Base-by-base conservation (phyloP, 1,284 basidiomycete genomes). In the Rhodotorula glutinis region DNA sequence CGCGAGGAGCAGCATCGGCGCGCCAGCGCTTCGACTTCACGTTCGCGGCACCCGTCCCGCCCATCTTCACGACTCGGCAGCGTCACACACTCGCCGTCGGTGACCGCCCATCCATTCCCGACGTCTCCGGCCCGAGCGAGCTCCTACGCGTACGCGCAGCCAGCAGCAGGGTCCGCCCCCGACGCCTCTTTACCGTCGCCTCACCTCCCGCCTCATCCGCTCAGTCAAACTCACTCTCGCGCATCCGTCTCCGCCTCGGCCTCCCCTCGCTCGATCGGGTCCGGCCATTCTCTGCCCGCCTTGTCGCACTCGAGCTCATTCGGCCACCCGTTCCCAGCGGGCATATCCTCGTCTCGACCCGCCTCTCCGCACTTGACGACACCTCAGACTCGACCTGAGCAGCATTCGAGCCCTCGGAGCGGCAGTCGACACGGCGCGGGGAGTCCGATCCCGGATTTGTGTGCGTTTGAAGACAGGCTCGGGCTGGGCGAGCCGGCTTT, bases 401-500 rank as follows among this genome's bases (percentile, higher is more conserved):
- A 38, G 40, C 62, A 59, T 3, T 27, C 7, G 44, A 62, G 49
- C 25, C 62, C 52, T 25, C 49, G 49, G 10, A 59, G 49, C 49
- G 33, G 49, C 25, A n/a, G 27, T 11, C 27, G 25, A 47, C 46
- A 46, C 13, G 51, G 40, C 13, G 14, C 55, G 11, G 30, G 46
- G 11, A 63, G 65, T 49, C 68, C 68, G 1, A 53, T 72, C 13
- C 71, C 71, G 13, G 71, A 72, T 11, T 56, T 72, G 4, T 9
- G 52, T 13, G 52, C 41, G 0, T 33, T 57, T 16, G 41, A 54
- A 8, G 51, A 46, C 1, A 40, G 38, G n/a, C 55, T 62, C 27
- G 62, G 66, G 0, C 40, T 67, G 13, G 66, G 66, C 30, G 66
- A 68, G 38, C 70, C 70, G 4, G 66, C 64, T 1, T 29, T 63